Conservation (phyloP, 371 early-diverging fungal species). For the Saksenaea vasiformis region DNA sequence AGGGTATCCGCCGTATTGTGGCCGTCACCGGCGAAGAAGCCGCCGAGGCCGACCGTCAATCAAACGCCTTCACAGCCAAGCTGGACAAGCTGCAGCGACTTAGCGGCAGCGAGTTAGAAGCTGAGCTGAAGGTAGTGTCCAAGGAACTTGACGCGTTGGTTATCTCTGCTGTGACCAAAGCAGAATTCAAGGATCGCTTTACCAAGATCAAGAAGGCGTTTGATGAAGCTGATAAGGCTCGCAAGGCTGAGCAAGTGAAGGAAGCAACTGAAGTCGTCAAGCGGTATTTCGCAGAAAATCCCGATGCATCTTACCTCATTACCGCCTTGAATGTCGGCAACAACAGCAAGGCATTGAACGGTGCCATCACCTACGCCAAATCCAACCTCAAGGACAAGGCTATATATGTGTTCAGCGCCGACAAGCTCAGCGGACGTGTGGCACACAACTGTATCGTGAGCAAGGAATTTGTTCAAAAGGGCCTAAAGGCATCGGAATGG, state of each 20-base stretch:
- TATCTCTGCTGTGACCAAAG: conserved; percentile 83
- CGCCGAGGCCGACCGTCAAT: conserved; percentile 64
- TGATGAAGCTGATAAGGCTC: conserved; percentile 88
- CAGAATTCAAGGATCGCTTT: conserved; percentile 70
- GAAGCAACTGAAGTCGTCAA: conserved; percentile 80
- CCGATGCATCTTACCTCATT: conserved; percentile 63
- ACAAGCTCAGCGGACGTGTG: conserved; percentile 70
- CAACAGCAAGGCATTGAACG: conserved; percentile 74
- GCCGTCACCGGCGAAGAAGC: conserved; percentile 97
- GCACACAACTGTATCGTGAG: conserved; percentile 85
- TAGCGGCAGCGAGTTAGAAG: conserved; percentile 69
- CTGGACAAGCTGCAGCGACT: conserved; percentile 62
- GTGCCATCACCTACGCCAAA: conserved; percentile 82
- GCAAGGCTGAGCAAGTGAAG: conserved; percentile 84
- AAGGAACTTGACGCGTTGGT: conserved; percentile 82
- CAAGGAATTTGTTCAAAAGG: conserved; percentile 64
- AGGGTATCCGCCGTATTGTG: conserved; percentile 97
- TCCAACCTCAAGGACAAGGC: conserved; percentile 76
- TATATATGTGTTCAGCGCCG: conserved; percentile 80
- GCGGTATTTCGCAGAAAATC: conserved; percentile 72
- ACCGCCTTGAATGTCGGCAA: conserved; percentile 67
- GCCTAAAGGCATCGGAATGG: conserved; percentile 91
- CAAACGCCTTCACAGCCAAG: conserved; percentile 65
- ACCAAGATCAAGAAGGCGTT: conserved; percentile 77
- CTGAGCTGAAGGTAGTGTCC: conserved; percentile 75